These are phyloP conservation scores for Fusarium metavorans DNA, from an alignment of 2,329 filamentous ascomycete genomes.

Conservation along the genomic window DNA sequence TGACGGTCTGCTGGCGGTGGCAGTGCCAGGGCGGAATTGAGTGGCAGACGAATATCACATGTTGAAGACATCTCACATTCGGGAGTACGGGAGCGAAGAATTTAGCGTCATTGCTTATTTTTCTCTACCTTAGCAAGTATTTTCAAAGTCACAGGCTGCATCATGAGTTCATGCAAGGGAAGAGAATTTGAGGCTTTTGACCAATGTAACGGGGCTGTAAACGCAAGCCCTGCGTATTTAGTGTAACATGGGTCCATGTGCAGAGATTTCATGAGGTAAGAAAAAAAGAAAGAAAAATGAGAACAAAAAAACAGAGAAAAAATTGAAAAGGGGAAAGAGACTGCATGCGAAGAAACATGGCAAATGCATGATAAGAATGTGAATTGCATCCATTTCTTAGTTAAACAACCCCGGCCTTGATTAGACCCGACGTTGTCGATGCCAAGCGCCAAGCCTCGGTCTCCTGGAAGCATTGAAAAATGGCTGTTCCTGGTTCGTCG, in stretches of 20 bases:
- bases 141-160: neutral
- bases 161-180: constrained; percentile 3
- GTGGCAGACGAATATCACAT: constrained; percentile 20
- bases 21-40: constrained; percentile 20
- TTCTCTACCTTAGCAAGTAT: neutral
- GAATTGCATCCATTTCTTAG: neutral
- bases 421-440: neutral
- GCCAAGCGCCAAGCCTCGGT: constrained; percentile 5
- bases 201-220: neutral
- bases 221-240: neutral
- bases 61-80: neutral
- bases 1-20: constrained; percentile 22
- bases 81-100: constrained; percentile 1
- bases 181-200: neutral
- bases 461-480: neutral
- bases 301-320: neutral
- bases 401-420: neutral
- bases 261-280: neutral
- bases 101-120: constrained; percentile 30
- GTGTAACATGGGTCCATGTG: neutral
- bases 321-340: neutral
- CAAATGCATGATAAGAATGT: neutral
- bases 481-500: constrained; percentile 3
- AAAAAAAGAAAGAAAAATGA: neutral
- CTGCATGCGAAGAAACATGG: neutral